Conservation (phyloP, 352 stramenopile species). For the Phytophthora pinifolia region DNA sequence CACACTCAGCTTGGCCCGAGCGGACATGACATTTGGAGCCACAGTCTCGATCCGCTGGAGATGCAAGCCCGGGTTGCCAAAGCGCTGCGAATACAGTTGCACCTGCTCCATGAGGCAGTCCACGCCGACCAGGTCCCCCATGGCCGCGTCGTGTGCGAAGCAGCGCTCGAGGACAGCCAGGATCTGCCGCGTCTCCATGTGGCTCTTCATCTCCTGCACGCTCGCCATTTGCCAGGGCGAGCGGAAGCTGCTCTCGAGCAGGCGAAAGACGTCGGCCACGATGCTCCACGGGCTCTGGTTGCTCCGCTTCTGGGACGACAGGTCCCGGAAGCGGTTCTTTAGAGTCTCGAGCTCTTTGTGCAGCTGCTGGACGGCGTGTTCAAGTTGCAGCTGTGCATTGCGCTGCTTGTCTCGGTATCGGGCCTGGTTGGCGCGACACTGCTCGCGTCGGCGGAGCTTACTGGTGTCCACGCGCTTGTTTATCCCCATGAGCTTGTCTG, state of each 20-base stretch:
- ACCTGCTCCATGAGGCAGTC: constrained; percentile 8
- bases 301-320: constrained; percentile 1
- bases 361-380: constrained; percentile 4
- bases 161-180: constrained; percentile 5
- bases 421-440: constrained; percentile 25
- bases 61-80: not conserved
- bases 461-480: not conserved
- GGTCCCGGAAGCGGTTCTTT: not conserved
- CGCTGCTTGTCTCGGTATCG: constrained; percentile 27
- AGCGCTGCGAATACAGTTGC: constrained; percentile 4
- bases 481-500: not conserved
- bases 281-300: constrained; percentile 18
- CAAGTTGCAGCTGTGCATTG: constrained; percentile 2
- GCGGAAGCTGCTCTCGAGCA: constrained; percentile 15
- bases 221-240: constrained; percentile 7
- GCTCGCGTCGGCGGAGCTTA: constrained; percentile 5
- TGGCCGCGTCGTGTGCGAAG: constrained; percentile 8
- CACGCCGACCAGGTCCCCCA: constrained; percentile 3
- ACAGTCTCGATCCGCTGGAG: constrained; percentile 6
- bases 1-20: not conserved
- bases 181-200: constrained; percentile 8
- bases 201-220: constrained; percentile 5
- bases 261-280: constrained; percentile 11
- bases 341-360: constrained; percentile 4
- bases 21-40: not conserved